Percentiles rank a stretch among this genome's conserved stretches.
Conservation (phyloP, 2,329 filamentous ascomycete genomes). For the Cladosporium sp. region DNA sequence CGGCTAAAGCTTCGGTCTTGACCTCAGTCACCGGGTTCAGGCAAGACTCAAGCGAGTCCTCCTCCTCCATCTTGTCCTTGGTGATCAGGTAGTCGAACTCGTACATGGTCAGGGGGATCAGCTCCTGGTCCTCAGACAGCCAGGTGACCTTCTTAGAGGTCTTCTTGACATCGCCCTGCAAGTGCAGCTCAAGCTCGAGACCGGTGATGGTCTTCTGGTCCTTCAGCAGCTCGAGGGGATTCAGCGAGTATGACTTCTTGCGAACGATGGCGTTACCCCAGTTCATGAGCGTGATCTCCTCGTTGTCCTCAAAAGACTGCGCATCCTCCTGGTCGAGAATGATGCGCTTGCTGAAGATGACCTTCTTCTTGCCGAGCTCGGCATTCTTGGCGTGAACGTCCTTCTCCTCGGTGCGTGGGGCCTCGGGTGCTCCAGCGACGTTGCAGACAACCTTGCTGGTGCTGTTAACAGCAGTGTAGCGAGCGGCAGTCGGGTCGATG, state of each 20-base stretch:
- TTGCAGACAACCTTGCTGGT: constrained; percentile 58
- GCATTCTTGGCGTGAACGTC: constrained; percentile 89
- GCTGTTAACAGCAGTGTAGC: constrained; percentile 57
- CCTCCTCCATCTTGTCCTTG: constrained; percentile 89
- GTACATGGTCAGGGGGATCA: constrained; percentile 79
- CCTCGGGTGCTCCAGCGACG: constrained; percentile 29
- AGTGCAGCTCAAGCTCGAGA: constrained; percentile 80
- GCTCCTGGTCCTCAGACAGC: constrained; percentile 73
- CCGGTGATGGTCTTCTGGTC: constrained; percentile 57
- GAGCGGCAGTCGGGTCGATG: constrained; percentile 46
- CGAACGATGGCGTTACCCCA: constrained; percentile 89
- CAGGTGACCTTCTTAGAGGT: constrained; percentile 97
- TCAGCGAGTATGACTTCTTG: constrained; percentile 55
- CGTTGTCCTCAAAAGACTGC: constrained; percentile 72
- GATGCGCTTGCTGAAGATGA: constrained; percentile 70
- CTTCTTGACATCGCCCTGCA: constrained; percentile 89
- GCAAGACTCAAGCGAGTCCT: constrained; percentile 80
- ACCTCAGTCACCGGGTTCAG: constrained; percentile 72
- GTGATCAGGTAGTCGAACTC: constrained; percentile 95
- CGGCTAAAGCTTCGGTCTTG: constrained; percentile 70
- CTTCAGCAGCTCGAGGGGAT: constrained; percentile 44
- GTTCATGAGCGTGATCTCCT: constrained; percentile 94
- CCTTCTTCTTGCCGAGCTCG: constrained; percentile 78
- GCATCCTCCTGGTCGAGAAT: constrained; percentile 85
- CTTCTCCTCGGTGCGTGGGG: constrained; percentile 64